Conservation (phyloP, 2,329 filamentous ascomycete species). For the Aschersonia sp. region DNA sequence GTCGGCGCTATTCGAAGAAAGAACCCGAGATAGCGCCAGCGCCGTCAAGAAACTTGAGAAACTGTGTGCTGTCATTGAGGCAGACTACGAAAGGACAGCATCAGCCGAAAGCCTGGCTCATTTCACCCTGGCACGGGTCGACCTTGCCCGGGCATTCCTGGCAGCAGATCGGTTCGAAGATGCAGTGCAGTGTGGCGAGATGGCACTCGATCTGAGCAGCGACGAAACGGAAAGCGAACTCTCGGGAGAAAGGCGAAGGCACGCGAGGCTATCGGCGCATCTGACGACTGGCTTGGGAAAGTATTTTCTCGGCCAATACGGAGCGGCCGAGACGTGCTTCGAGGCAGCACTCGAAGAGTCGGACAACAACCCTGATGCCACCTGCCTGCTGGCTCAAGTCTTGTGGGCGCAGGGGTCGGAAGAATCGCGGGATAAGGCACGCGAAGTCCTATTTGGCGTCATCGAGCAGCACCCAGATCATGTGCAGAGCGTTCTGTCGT, state of each 20-base stretch:
- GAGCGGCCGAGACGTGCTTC: slow-evolving; percentile 65
- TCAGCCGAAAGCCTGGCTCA: slow-evolving; percentile 56
- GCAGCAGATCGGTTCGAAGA: slow-evolving; percentile 48
- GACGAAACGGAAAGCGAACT: slow-evolving; percentile 57
- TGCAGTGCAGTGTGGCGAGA: slow-evolving; percentile 68
- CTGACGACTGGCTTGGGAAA: slow-evolving; percentile 73
- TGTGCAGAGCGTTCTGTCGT: slow-evolving; percentile 62
- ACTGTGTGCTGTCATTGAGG: slow-evolving; percentile 58
- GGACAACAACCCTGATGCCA: slow-evolving; percentile 61
- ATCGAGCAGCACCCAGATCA: slow-evolving; percentile 63
- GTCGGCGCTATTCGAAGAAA: slow-evolving; percentile 65
- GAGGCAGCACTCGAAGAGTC: slow-evolving; percentile 67
- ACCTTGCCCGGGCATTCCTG: slow-evolving; percentile 73
- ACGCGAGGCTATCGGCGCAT: slow-evolving; percentile 68
- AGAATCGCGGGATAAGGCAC: slow-evolving; percentile 58
- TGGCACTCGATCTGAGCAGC: slow-evolving; percentile 62
- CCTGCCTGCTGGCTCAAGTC: slow-evolving; percentile 78
- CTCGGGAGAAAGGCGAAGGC: slow-evolving; percentile 47
- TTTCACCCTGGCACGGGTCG: slow-evolving; percentile 73
- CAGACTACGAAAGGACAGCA: slow-evolving; percentile 73
- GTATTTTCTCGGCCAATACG: slow-evolving; percentile 53
- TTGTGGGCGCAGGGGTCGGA: slow-evolving; percentile 80
- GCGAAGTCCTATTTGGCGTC: slow-evolving; percentile 65
- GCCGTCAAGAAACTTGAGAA: slow-evolving; percentile 49
- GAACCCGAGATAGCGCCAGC: slow-evolving; percentile 51